phyloP scores from a whole-genome alignment of 1,139 yeast genomes.

The Yamadazyma triangularis region DNA sequence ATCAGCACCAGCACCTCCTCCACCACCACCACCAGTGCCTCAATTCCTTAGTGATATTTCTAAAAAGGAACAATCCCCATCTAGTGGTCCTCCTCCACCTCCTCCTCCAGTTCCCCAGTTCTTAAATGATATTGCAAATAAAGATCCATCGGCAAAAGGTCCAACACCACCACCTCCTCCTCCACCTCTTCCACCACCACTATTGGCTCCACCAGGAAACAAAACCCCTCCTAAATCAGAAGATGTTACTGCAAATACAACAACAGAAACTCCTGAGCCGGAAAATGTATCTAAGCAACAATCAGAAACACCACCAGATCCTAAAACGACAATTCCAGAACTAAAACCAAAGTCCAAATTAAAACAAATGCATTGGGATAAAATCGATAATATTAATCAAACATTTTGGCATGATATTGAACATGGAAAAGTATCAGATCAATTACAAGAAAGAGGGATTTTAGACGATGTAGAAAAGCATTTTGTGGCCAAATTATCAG shows the following conservation, averaged over 20 bases:
- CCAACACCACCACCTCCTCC: conserved; percentile 19
- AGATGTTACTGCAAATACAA: neutral
- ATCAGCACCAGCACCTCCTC: conserved; percentile 16
- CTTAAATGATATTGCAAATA: conserved; percentile 4
- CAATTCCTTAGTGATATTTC: conserved; percentile 11
- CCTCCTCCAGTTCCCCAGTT: conserved; percentile 21
- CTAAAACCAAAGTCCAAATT: conserved; percentile 60
- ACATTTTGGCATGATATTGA: conserved; percentile 78
- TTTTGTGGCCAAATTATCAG: conserved; percentile 63
- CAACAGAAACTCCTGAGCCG: conserved; percentile 10
- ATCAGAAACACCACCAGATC: conserved; percentile 2
- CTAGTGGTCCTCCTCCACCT: conserved; percentile 15
- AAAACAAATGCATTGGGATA: conserved; percentile 97
- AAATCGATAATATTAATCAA: conserved; percentile 59
- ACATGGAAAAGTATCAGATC: conserved; percentile 45
- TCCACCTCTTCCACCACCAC: conserved; percentile 19
- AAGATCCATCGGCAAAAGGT: conserved; percentile 12
- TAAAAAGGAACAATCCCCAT: neutral
- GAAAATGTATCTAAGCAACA: conserved; percentile 1
- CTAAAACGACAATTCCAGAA: conserved; percentile 11
- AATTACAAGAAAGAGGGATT: conserved; percentile 65
- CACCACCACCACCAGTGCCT: conserved; percentile 15
- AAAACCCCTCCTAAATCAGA: conserved; percentile 1
- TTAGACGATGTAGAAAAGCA: conserved; percentile 71
- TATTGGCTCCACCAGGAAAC: conserved; percentile 20